phyloP scores from a whole-genome alignment of 1,284 basidiomycete genomes.

The Mixia osmundae region DNA sequence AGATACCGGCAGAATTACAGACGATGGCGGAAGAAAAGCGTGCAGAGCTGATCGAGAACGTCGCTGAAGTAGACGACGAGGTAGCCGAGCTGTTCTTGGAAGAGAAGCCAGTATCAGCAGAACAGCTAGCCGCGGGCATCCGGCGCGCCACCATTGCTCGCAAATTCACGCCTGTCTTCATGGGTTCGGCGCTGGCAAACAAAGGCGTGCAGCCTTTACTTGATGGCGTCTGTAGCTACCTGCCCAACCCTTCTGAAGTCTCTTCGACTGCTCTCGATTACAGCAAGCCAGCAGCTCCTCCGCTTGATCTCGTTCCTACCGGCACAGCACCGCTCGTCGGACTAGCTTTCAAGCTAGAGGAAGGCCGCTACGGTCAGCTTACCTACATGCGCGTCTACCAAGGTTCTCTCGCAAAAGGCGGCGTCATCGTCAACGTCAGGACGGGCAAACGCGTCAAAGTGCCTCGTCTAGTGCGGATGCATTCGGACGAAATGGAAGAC shows the following conservation, averaged over 20 bases:
- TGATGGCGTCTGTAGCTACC: conserved; percentile 86
- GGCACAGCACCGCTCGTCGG: conserved; percentile 64
- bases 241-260: conserved; percentile 70
- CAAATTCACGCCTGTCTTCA: conserved; percentile 87
- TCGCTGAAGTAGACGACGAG: conserved; percentile 88
- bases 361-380: conserved; percentile 88
- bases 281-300: conserved; percentile 35
- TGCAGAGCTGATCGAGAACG: conserved; percentile 72
- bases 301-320: conserved; percentile 24
- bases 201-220: conserved; percentile 83
- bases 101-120: conserved; percentile 47
- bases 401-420: conserved; percentile 65
- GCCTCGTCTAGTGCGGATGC: conserved; percentile 92
- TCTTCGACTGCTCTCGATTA: conserved; percentile 65
- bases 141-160: conserved; percentile 67
- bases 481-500: conserved; percentile 99
- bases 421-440: conserved; percentile 71
- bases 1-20: conserved; percentile 55
- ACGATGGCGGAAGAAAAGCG: conserved; percentile 59
- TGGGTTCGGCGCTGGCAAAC: conserved; percentile 96
- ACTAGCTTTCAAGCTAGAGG: conserved; percentile 95
- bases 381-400: conserved; percentile 99
- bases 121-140: conserved; percentile 59
- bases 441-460: conserved; percentile 97
- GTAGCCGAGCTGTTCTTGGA: conserved; percentile 78